These are phyloP conservation scores for Sarcodon aspratus DNA, from an alignment of 768 basidiomycete genomes.

Conservation along the genomic window DNA sequence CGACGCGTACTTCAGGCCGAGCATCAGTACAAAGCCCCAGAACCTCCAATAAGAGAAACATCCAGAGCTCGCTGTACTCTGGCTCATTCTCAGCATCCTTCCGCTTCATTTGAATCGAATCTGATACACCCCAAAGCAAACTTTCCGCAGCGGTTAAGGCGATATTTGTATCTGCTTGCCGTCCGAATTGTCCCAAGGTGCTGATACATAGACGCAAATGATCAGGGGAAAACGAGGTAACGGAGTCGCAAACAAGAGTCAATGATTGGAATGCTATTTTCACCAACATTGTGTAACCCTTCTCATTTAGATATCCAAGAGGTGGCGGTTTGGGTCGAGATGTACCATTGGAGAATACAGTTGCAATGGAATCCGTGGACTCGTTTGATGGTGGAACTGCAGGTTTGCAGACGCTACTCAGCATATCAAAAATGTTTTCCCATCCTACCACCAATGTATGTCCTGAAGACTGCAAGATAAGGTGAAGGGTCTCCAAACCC, in stretches of 20 bases:
- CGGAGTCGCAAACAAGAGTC: conserved; percentile 88
- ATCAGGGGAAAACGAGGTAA: conserved; percentile 67
- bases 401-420: conserved; percentile 77
- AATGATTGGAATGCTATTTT: conserved; percentile 92
- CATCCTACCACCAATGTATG: conserved; percentile 90
- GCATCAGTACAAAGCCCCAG: conserved; percentile 73
- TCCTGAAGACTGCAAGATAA: conserved; percentile 84
- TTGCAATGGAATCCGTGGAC: conserved; percentile 18
- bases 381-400: conserved; percentile 31
- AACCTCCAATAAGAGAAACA: conserved; percentile 79
- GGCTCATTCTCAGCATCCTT: conserved; percentile 49
- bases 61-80: conserved; percentile 85
- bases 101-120: conserved; percentile 83
- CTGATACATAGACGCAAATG: conserved; percentile 83
- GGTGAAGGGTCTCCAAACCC: conserved; percentile 82
- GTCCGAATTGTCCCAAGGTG: conserved; percentile 85
- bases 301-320: conserved; percentile 49
- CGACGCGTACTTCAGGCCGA: conserved; percentile 82
- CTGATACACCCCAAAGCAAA: conserved; percentile 91
- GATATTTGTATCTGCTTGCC: conserved; percentile 92
- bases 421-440: conserved; percentile 88
- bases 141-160: conserved; percentile 90
- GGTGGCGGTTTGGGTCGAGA: conserved; percentile 35
- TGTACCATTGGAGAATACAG: conserved; percentile 24
- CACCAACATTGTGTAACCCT: conserved; percentile 62